Evolutionary conservation across 495 filamentous ascomycete species (phyloP).

Genomic region (Penicillium chermesinum): DNA sequence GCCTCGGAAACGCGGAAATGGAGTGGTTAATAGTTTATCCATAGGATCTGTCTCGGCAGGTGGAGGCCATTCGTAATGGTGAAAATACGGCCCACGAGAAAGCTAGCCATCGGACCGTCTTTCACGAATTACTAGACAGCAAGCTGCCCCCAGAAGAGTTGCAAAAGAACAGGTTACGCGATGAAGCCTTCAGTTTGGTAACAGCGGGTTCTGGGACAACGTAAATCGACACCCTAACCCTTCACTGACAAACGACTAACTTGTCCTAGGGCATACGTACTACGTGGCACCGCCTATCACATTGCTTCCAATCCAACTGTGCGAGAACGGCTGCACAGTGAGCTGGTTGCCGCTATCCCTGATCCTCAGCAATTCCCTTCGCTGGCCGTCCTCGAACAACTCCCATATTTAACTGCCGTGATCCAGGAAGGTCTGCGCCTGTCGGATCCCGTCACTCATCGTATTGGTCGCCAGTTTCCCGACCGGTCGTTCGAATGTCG

Average conservation of each 20-base stretch:
- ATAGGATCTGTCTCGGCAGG: background rate
- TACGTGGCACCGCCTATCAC: background rate
- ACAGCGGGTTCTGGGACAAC: background rate
- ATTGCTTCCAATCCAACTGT: background rate
- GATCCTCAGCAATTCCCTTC: background rate
- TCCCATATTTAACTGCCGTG: background rate
- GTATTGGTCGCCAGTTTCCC: background rate
- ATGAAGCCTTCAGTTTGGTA: background rate
- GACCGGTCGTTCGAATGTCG: background rate
- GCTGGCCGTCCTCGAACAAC: background rate
- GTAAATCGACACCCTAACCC: background rate
- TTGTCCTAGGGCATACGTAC: background rate
- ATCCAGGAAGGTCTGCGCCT: background rate
- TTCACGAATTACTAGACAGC: background rate
- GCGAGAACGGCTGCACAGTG: background rate
- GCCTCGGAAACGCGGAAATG: too few species aligned
- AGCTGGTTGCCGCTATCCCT: background rate
- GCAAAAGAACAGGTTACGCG: background rate
- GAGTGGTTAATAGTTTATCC: background rate
- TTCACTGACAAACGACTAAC: background rate
- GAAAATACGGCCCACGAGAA: background rate
- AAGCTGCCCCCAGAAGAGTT: background rate
- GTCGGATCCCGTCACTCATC: background rate
- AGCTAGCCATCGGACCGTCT: background rate
- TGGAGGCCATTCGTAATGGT: background rate